Percentiles rank a stretch among this genome's conserved stretches.
phyloP scores from a whole-genome alignment of 1,284 basidiomycete species.

The Ustilago sp. region DNA sequence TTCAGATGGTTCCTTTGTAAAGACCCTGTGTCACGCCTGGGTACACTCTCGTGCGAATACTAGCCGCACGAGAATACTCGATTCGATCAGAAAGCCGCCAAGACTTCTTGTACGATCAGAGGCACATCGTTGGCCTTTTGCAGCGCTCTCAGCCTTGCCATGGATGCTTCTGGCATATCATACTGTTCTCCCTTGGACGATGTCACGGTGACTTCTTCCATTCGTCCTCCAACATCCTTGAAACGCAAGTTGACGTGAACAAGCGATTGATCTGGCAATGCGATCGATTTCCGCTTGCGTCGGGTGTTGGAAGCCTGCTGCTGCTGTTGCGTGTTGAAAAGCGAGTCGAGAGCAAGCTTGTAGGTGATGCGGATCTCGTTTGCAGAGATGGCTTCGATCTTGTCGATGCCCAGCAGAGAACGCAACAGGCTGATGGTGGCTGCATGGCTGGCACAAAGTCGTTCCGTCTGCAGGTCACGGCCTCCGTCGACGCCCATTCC shows the following conservation, averaged over 20 bases:
- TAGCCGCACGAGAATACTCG: too few species aligned
- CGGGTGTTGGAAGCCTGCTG: constrained; percentile 15
- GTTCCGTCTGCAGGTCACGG: constrained; percentile 59
- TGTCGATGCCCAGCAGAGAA: constrained; percentile 49
- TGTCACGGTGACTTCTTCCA: constrained; percentile 45
- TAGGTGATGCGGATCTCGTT: constrained; percentile 51
- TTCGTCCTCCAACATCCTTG: constrained; percentile 51
- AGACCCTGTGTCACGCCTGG: too few species aligned
- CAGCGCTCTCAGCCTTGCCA: constrained; percentile 39
- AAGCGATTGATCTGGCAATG: constrained; percentile 36
- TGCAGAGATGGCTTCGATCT: constrained; percentile 40
- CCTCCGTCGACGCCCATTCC: constrained; percentile 59
- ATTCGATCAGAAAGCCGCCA: constrained; percentile 36
- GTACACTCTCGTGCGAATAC: too few species aligned
- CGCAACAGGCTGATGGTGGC: constrained; percentile 42
- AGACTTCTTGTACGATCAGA: constrained; percentile 49
- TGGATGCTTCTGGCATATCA: constrained; percentile 47
- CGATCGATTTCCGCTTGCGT: constrained; percentile 50
- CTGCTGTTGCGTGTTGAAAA: constrained; percentile 20
- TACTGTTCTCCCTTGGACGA: constrained; percentile 48
- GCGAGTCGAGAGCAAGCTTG: constrained; percentile 39
- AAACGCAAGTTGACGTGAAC: constrained; percentile 46
- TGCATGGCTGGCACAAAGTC: constrained; percentile 53
- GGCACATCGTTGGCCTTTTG: constrained; percentile 56
- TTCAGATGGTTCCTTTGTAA: background rate